Base-by-base conservation (phyloP, 345 rosid genomes). In the Acer negundo region DNA sequence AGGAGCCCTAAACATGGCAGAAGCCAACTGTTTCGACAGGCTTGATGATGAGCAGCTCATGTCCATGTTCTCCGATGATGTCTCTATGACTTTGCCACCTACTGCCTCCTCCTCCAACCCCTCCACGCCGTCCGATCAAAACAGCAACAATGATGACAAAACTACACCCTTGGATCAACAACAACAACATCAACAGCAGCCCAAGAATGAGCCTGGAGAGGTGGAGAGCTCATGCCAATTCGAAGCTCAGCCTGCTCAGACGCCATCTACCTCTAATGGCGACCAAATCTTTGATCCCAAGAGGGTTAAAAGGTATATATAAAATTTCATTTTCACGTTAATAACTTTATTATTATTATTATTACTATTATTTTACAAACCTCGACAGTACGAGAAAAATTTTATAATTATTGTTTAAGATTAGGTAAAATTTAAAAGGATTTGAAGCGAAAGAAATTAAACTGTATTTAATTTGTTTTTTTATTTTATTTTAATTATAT, bases 91-190 rank as follows among this genome's bases (percentile, higher is more conserved):
- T 7, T 17, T 81, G 38, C 85, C 87, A 13, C 82, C 84, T 1
- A 22, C 76, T 12, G 67, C 72, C 12, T 74, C 87, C 10, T 73
- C 88, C 0, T 88, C 93, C 12, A 82, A 75, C 53, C 84, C 90
- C 3, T 89, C 98, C 11, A 80, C 95, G 7, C 91, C 97, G 23
- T 92, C 97, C 23, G 93, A 89, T 68, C 91, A 89, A 56, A 86
- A 88, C 70, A 89, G 92, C 83, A 83, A 85, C 71, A 83, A 83
- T n/a, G 90, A 90, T 8, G 89, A 89, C 65, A 84, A 88, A 58
- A 58, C 72, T 6, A 20, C 79, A 8, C 73, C 35, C 0, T 63
- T 65, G 59, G 80, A 80, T 75, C 87, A 83, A 58, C 83, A 62
- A 3, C 61, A 19, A 16, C 58, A 16, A 22, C 72, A 40, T 10